Evolutionary conservation across 257 asterid genomes (phyloP), one percentile per base, ranked within the genome.

Genomic region (Pogostemon cablin): DNA sequence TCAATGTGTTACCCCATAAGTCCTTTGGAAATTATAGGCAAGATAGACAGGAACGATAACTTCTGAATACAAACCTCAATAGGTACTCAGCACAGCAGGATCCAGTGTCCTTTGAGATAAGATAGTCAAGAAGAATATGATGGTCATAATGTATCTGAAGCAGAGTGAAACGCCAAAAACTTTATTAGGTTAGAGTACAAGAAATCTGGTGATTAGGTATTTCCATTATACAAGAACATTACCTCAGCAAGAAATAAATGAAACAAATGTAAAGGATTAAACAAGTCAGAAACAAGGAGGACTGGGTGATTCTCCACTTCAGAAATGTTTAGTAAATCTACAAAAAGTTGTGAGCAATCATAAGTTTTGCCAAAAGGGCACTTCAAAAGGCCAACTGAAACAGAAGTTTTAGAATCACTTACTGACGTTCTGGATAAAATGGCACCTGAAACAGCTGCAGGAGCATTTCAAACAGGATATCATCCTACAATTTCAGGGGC

Each of bases 111-210:
- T 86, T 91, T 12, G 97, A 89, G 82, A 93, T 93, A 55, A 93
- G 99, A 82, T 89, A 91, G 80, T 93, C 99, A 20, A 93, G 92
- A 79, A 93, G 96, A 66, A 93, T 96, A 81, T 91, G 95, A 75
- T 93, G 99, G 82, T 93, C 99, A 83, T 93, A 91, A 75, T 75
- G 83, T 72, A 93, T 83, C 99, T 93, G 85, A 6, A 64, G 69
- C 65, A 37, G 63, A 65, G 58, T 43, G 67, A 69, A 42, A 35
- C 34, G 43, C 62, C 39, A 43, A 55, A 67, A 65, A 6, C 58
- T 46, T 80, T 32, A 74, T 39, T 39, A 53, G 38, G 49, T 35
- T 65, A 49, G 60, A 17, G 49, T 43, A 39, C 52, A 57, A 50
- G 47, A 72, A 38, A 32, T 50, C 49, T 10, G 12, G n/a, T 62